Conservation (phyloP, 1,139 yeast species). For the Lodderomyces parapsilosis region DNA sequence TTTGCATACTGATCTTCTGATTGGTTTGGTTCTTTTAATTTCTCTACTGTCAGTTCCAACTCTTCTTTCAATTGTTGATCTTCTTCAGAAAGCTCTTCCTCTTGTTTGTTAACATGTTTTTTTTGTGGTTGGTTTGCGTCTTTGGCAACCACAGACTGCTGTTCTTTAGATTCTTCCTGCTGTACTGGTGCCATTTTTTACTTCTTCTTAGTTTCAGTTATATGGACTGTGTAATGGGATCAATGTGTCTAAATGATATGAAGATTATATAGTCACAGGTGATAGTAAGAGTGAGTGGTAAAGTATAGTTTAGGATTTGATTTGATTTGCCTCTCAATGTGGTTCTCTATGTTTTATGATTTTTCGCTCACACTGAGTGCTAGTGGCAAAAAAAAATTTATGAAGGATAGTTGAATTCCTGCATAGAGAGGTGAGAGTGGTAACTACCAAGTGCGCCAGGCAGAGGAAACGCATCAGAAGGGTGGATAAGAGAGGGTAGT, state of each 20-base stretch:
- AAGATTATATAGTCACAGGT: background rate
- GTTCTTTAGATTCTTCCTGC: constrained; percentile 15
- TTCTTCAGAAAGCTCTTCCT: constrained; percentile 88
- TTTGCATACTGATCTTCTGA: constrained; percentile 53
- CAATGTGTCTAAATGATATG: background rate
- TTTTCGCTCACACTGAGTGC: background rate
- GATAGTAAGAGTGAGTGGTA: background rate
- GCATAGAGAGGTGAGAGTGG: no score
- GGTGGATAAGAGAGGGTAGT: no score
- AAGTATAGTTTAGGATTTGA: background rate
- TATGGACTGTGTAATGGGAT: background rate
- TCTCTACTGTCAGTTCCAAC: constrained; percentile 82
- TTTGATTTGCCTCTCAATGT: background rate
- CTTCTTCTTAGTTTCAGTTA: constrained; percentile 7
- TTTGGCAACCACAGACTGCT: constrained; percentile 12
- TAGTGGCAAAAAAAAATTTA: no score
- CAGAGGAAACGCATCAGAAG: no score
- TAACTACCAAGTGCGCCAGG: no score
- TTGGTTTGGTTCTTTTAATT: constrained; percentile 47
- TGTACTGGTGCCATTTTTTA: constrained; percentile 22
- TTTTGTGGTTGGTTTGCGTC: constrained; percentile 14
- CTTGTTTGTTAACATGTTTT: constrained; percentile 33
- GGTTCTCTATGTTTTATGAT: no score
- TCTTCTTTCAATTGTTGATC: constrained; percentile 87
- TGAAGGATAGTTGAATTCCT: no score